Evolutionary conservation across 495 filamentous ascomycete species (phyloP).

Genomic region (Melanomma pulvis-pyrius): DNA sequence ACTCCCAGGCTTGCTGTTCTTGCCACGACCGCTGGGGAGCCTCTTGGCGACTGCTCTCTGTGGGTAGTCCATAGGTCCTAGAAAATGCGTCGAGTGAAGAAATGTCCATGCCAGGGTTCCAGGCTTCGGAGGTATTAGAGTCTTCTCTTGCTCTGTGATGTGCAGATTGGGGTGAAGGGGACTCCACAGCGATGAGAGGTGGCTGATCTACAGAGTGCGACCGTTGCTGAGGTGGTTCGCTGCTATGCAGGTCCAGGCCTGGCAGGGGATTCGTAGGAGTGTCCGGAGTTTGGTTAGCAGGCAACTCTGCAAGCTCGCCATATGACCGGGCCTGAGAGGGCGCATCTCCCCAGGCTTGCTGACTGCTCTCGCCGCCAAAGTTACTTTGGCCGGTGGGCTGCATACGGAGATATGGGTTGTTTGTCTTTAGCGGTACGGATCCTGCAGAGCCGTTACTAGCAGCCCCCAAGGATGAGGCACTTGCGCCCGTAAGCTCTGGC

Average conservation of each 20-base stretch:
- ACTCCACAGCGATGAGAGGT: slow-evolving; percentile 33
- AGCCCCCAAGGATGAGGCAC: slow-evolving; percentile 27
- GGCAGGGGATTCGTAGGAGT: slow-evolving; percentile 18
- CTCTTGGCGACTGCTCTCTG: slow-evolving; percentile 16
- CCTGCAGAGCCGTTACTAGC: slow-evolving; percentile 25
- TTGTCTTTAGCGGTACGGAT: slow-evolving; percentile 34
- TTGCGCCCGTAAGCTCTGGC: slow-evolving; percentile 18
- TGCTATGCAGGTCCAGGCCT: slow-evolving; percentile 8
- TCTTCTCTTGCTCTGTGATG: slow-evolving; percentile 16
- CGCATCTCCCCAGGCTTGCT: slow-evolving; percentile 37
- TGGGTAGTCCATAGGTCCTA: slow-evolving; percentile 29
- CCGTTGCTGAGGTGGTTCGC: slow-evolving; percentile 5
- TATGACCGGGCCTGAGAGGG: slow-evolving; percentile 14
- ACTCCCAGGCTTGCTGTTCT: slow-evolving; percentile 40
- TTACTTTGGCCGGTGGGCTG: slow-evolving; percentile 33
- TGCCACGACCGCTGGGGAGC: slow-evolving; percentile 34
- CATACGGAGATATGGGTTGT: slow-evolving; percentile 40
- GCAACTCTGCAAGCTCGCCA: slow-evolving; percentile 31
- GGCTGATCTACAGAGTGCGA: slow-evolving; percentile 21
- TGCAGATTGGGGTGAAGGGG: slow-evolving; percentile 16
- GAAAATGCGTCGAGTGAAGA: slow-evolving; percentile 34
- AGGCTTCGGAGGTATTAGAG: slow-evolving; percentile 26
- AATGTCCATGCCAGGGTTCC: slow-evolving; percentile 30
- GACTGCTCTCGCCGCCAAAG: slow-evolving; percentile 38
- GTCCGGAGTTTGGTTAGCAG: slow-evolving; percentile 28